Conservation (phyloP, 495 filamentous ascomycete species). For the Talaromyces trachyspermus region DNA sequence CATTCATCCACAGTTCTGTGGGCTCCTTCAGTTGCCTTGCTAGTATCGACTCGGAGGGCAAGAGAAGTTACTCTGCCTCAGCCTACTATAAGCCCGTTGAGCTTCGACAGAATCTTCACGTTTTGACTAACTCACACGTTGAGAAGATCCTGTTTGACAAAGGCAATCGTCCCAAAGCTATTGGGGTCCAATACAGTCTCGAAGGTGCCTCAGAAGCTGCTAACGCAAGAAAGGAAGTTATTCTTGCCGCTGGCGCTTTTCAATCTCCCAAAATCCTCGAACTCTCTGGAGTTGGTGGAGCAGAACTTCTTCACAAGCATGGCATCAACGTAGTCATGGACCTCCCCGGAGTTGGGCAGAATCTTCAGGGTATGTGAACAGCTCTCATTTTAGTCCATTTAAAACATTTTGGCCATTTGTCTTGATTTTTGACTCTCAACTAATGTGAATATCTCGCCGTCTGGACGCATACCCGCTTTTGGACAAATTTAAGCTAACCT, state of each 20-base stretch:
- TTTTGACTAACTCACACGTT: constrained; percentile 42
- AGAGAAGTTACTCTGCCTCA: constrained; percentile 38
- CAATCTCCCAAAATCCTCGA: constrained; percentile 48
- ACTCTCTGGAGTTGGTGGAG: constrained; percentile 51
- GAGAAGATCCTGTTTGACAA: constrained; percentile 29
- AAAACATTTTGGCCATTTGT: too few species aligned
- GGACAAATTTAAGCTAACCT: neutral
- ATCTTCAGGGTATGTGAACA: constrained; percentile 41
- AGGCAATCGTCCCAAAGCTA: constrained; percentile 13
- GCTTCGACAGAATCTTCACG: constrained; percentile 38
- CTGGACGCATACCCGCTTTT: too few species aligned
- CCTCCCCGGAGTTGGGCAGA: constrained; percentile 45
- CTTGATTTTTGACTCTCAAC: too few species aligned
- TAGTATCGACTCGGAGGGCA: too few species aligned
- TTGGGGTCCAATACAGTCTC: constrained; percentile 25
- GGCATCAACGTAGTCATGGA: constrained; percentile 33
- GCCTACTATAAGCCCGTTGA: constrained; percentile 34
- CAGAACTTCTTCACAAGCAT: constrained; percentile 19
- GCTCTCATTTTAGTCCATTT: too few species aligned
- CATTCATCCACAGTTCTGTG: too few species aligned
- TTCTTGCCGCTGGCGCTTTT: constrained; percentile 45
- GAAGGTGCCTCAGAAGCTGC: constrained; percentile 13
- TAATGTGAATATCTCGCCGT: too few species aligned
- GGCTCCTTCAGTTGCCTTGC: too few species aligned
- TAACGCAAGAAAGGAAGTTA: constrained; percentile 35